Conservation (phyloP, 257 asterid genomes). For the Solanum etuberosum region DNA sequence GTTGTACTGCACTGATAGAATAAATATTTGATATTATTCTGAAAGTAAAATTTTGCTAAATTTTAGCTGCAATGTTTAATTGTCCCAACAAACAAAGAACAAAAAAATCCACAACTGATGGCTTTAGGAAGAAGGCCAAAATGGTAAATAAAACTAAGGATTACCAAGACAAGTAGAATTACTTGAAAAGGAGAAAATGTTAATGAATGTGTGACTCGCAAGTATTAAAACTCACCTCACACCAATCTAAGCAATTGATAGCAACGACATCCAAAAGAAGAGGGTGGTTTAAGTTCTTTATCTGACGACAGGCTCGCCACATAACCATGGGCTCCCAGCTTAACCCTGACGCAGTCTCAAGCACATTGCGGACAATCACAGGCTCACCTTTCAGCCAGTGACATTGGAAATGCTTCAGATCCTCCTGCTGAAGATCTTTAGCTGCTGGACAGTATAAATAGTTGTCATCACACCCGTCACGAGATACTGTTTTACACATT, state of each 20-base stretch:
- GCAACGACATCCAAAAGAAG: conserved; percentile 49
- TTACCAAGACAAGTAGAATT: neutral
- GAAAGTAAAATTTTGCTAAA: neutral
- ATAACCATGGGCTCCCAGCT: conserved; percentile 99
- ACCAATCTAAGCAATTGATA: conserved; percentile 82
- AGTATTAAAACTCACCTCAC: conserved; percentile 39
- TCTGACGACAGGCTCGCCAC: conserved; percentile 95
- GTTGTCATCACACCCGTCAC: conserved; percentile 43
- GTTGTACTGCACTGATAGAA: neutral
- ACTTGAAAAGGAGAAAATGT: neutral
- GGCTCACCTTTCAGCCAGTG: conserved; percentile 93
- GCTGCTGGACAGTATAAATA: conserved; percentile 58
- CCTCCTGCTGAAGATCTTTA: conserved; percentile 36
- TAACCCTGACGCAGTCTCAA: conserved; percentile 62
- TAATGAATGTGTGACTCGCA: neutral
- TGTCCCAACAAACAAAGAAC: neutral
- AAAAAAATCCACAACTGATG: neutral
- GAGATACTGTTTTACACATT: conserved; percentile 48
- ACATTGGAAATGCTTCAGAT: conserved; percentile 66
- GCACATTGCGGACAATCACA: conserved; percentile 73
- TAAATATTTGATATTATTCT: neutral
- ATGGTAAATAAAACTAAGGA: neutral
- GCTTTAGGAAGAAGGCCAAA: neutral
- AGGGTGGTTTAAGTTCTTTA: conserved; percentile 27
- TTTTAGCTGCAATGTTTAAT: neutral